Evolutionary conservation across 2,329 filamentous ascomycete species (phyloP), one percentile per base, ranked within the genome.

Genomic region (Aspergillus floridensis): DNA sequence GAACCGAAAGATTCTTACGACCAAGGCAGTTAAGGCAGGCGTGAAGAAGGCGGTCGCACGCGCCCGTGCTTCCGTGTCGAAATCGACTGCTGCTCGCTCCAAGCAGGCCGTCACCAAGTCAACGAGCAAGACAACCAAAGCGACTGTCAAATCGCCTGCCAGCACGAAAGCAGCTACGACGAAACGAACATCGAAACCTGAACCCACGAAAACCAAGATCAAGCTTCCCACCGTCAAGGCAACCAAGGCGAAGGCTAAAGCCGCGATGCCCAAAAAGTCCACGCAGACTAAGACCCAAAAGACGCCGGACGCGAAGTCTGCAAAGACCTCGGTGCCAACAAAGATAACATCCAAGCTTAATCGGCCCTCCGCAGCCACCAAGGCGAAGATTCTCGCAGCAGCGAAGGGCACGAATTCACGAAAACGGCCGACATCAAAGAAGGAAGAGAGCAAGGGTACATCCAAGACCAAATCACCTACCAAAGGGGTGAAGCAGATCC

Each of bases 11-110:
- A 51, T 69, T 8, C 52, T 70, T 19, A 66, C 57, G 6, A 48
- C 70, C 12, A 70, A 68, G 46, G 68, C 70, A 1, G 65, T 76
- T 60, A 76, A 74, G 60, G 62, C 71, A 16, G 65, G 70, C 6
- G 63, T 73, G 49, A 75, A 73, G 60, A 76, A 70, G 58, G 66
- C 57, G 2, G 65, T 71, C 31, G 65, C 71, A 4, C 70, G 65
- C 47, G 66, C 65, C 2, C 65, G 64, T 24, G 53, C 60, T 10
- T 50, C 68, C 38, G 61, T 68, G 31, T 65, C 70, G 3, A 72
- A 68, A 46, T 32, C 60, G 22, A 46, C 62, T 53, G 60, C 53
- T 46, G 54, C 50, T 56, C 65, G 52, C 52, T 63, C 35, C 49
- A 70, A 56, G 53, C 61, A 59, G 48, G 59, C 59, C n/a, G 62